A percentile compares a stretch with the other conserved stretches of the same genome.
phyloP scores from a whole-genome alignment of 2,329 filamentous ascomycete genomes.

The Phyllosticta paracitricarpa region DNA sequence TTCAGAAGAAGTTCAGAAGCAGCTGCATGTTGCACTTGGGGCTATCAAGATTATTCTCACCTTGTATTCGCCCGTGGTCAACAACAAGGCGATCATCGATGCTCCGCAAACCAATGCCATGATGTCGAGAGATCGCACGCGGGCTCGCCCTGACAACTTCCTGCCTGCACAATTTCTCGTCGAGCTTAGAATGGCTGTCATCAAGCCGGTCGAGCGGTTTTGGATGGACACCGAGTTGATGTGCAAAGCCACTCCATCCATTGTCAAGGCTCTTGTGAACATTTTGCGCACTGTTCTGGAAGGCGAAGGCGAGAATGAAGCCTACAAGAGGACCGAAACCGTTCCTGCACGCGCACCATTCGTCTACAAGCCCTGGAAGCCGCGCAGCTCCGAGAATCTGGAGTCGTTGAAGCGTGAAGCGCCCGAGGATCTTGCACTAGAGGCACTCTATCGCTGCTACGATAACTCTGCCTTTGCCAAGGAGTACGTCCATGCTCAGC shows the following conservation, averaged over 20 bases:
- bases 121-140: conserved; percentile 45
- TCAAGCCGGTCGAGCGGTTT: conserved; percentile 65
- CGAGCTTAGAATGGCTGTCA: conserved; percentile 69
- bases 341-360: conserved; percentile 38
- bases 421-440: conserved; percentile 52
- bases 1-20: conserved; percentile 33
- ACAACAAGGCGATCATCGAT: conserved; percentile 71
- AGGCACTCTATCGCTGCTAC: conserved; percentile 76
- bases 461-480: conserved; percentile 50
- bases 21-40: conserved; percentile 42
- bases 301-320: conserved; percentile 64
- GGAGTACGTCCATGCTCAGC: conserved; percentile 66
- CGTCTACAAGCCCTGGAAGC: conserved; percentile 42
- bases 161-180: conserved; percentile 68
- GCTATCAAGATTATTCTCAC: conserved; percentile 75
- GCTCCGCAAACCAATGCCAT: conserved; percentile 53
- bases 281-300: conserved; percentile 70
- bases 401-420: conserved; percentile 38
- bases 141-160: conserved; percentile 51
- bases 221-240: conserved; percentile 73
- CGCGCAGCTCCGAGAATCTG: conserved; percentile 36
- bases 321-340: conserved; percentile 53
- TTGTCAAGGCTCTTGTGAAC: conserved; percentile 70
- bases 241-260: conserved; percentile 66
- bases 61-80: conserved; percentile 67